Conservation (phyloP, 1,139 yeast species). For the Yamadazyma blattariae region DNA sequence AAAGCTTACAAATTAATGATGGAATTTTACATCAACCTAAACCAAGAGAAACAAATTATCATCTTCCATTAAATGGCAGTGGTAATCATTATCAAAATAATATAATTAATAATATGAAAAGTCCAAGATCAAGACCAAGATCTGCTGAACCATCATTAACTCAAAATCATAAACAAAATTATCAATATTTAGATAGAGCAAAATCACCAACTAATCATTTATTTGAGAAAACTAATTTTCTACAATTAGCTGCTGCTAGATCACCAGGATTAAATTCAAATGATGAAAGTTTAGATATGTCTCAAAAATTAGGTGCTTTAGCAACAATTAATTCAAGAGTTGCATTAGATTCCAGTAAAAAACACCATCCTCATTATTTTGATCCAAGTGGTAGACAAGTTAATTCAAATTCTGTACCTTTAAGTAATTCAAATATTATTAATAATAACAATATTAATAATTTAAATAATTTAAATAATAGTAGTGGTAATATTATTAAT, state of each 20-base stretch:
- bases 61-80: too few relatives aligned
- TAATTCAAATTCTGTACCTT: constrained; percentile 41
- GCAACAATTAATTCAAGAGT: constrained; percentile 62
- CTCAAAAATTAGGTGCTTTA: constrained; percentile 58
- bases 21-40: constrained; percentile 35
- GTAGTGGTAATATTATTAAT: background rate
- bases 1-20: constrained; percentile 24
- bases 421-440: constrained; percentile 8
- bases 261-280: constrained; percentile 12
- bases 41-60: constrained; percentile 28
- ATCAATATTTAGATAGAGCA: constrained; percentile 31
- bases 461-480: constrained; percentile 15
- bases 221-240: constrained; percentile 43
- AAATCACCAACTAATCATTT: constrained; percentile 45
- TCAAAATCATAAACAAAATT: constrained; percentile 9
- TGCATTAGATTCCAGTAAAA: constrained; percentile 54
- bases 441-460: background rate
- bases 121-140: constrained; percentile 33
- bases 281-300: constrained; percentile 35
- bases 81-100: background rate
- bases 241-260: constrained; percentile 42
- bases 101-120: background rate
- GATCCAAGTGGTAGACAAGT: constrained; percentile 35
- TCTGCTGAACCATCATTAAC: constrained; percentile 38
- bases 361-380: constrained; percentile 16